phyloP scores from a whole-genome alignment of 345 rosid species.

The Populus nigra region DNA sequence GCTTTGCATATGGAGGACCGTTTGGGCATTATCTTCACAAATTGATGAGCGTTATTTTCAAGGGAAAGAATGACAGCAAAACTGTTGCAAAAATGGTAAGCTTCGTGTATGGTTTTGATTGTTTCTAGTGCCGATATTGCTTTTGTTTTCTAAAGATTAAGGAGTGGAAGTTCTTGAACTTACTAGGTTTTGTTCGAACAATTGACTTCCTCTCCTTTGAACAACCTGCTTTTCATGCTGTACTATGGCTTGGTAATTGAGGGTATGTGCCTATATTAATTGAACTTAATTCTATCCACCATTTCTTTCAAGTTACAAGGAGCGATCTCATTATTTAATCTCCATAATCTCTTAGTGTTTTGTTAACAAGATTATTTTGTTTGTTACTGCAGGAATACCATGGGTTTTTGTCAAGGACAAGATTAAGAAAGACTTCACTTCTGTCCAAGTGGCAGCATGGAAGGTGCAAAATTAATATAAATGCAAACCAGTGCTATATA shows the following conservation, averaged over 20 bases:
- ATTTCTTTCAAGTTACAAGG: no score
- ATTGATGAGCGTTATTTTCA: constrained; percentile 72
- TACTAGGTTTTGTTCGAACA: constrained; percentile 84
- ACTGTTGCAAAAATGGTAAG: constrained; percentile 83
- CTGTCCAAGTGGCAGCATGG: constrained; percentile 83
- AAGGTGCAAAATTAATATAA: constrained; percentile 42
- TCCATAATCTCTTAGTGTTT: no score
- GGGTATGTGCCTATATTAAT: constrained; percentile 40
- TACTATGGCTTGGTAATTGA: constrained; percentile 87
- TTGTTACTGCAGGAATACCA: constrained; percentile 58
- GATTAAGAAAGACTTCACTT: constrained; percentile 60
- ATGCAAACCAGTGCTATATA: no score
- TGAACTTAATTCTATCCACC: no score
- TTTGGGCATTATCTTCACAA: constrained; percentile 89
- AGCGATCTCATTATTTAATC: neutral
- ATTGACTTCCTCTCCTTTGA: constrained; percentile 80
- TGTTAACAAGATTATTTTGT: neutral
- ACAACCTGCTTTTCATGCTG: constrained; percentile 79
- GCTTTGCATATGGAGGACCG: constrained; percentile 86
- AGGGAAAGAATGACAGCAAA: constrained; percentile 62
- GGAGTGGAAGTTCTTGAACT: neutral
- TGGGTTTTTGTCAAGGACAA: constrained; percentile 67
- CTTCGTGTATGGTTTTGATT: neutral
- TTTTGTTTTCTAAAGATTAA: neutral
- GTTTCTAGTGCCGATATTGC: neutral